Evolutionary conservation across 768 basidiomycete genomes (phyloP), one percentile per base, ranked within the genome.

Genomic region (Suillus luteus): DNA sequence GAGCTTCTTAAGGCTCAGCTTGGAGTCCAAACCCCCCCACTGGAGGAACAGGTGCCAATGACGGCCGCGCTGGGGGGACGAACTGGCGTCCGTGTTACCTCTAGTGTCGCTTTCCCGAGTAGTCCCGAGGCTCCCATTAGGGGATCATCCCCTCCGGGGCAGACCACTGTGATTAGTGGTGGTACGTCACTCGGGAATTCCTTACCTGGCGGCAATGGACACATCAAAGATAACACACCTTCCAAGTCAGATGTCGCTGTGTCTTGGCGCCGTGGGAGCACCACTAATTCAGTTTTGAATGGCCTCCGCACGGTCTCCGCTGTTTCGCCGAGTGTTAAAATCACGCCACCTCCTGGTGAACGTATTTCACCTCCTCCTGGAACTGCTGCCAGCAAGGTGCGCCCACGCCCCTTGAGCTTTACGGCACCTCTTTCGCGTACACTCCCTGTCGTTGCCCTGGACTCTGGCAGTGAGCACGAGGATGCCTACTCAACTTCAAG

Each of bases 171-270:
- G 59, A 86, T 92, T 71, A 88, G 86, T 68, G 90, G 89, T 64
- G 90, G 89, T 52, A 88, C 86, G 12, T 80, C 85, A n/a, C 81
- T 92, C 58, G 90, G 90, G 46, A 80, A 76, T 64, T 79, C 80
- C 11, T 71, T 80, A 17, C 79, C 82, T 43, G 83, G 80, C 65
- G 78, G 65, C 11, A 58, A 49, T 43, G 66, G 54, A 67, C 65
- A 75, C 61, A 65, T 72, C 62, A 71, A 63, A 44, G 74, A 74
- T 27, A 65, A 35, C 51, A 70, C 76, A 6, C 85, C 88, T n/a
- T 93, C 92, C 72, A 93, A 92, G 76, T 93, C 92, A 2, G 92
- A 95, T 71, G 78, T 85, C 40, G 91, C 85, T 57, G 80, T 85
- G 43, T 92, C 90, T 59, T 95, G 93, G 93, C 85, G 93, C 72